A percentile compares a stretch with the other conserved stretches of the same genome.
Evolutionary conservation across 2,329 filamentous ascomycete species (phyloP).

Genomic region (Scopulariopsis brevicaulis): DNA sequence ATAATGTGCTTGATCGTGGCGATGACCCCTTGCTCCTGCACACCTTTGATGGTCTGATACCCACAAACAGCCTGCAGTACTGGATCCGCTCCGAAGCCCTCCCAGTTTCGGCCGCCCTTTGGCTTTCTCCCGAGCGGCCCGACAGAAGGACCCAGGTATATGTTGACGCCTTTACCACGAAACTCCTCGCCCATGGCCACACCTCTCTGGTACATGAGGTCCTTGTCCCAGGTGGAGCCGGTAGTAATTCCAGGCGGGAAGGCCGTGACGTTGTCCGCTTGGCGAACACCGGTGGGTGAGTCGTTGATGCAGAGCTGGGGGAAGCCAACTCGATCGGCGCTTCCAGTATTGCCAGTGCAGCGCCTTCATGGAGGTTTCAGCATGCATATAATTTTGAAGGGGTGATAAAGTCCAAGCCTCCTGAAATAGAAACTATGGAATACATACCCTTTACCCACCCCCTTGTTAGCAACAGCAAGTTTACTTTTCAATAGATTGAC

Average conservation of each 20-base stretch:
- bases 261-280: slow-evolving; percentile 63
- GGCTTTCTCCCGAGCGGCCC: slow-evolving; percentile 64
- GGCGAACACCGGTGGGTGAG: slow-evolving; percentile 57
- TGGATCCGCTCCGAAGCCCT: slow-evolving; percentile 61
- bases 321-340: slow-evolving; percentile 57
- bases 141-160: slow-evolving; percentile 59
- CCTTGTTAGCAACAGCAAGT: not conserved
- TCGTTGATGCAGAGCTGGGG: slow-evolving; percentile 64
- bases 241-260: slow-evolving; percentile 73
- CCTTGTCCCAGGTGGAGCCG: slow-evolving; percentile 65
- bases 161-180: slow-evolving; percentile 60
- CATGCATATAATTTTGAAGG: not conserved
- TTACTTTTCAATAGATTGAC: not conserved
- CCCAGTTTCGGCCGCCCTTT: slow-evolving; percentile 64
- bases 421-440: not conserved
- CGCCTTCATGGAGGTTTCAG: slow-evolving; percentile 23
- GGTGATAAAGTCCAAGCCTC: too few relatives aligned
- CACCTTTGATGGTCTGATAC: slow-evolving; percentile 66
- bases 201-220: slow-evolving; percentile 56
- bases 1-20: slow-evolving; percentile 46
- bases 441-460: not conserved
- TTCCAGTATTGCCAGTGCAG: slow-evolving; percentile 69
- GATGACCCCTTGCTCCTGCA: slow-evolving; percentile 45
- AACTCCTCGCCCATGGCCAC: slow-evolving; percentile 61
- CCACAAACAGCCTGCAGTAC: slow-evolving; percentile 67